A percentile compares a stretch with the other conserved stretches of the same genome.
Evolutionary conservation across 352 stramenopile genomes (phyloP).

Genomic region (Globisporangium nodosum): DNA sequence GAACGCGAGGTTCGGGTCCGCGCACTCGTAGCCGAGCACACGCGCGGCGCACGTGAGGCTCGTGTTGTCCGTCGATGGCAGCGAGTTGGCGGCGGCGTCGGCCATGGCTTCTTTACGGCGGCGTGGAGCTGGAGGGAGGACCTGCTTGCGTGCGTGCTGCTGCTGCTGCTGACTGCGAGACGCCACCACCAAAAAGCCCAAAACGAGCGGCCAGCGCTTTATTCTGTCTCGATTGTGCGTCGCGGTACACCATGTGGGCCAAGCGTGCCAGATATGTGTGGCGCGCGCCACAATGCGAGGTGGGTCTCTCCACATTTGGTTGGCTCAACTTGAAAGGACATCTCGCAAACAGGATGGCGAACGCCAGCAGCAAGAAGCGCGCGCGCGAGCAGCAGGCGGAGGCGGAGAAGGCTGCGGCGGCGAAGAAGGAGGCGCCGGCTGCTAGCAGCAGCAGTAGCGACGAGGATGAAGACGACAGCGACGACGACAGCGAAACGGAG

Average conservation of each 20-base stretch:
- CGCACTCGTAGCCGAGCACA: slow-evolving; percentile 79
- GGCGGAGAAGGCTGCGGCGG: background rate
- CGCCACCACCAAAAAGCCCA: slow-evolving; percentile 13
- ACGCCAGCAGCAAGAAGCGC: slow-evolving; percentile 26
- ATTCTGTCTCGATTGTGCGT: background rate
- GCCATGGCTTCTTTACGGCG: slow-evolving; percentile 17
- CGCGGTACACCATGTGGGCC: background rate
- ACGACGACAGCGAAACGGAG: slow-evolving; percentile 52
- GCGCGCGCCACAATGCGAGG: background rate
- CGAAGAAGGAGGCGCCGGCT: slow-evolving; percentile 2
- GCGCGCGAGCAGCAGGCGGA: slow-evolving; percentile 18
- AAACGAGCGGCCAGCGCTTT: slow-evolving; percentile 6
- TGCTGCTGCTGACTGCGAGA: slow-evolving; percentile 2
- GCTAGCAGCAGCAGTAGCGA: slow-evolving; percentile 16
- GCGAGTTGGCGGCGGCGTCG: slow-evolving; percentile 42
- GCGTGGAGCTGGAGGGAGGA: background rate
- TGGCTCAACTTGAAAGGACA: slow-evolving; percentile 9
- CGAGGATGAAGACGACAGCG: slow-evolving; percentile 12
- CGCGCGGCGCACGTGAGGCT: slow-evolving; percentile 82
- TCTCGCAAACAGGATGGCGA: background rate
- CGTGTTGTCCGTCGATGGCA: slow-evolving; percentile 84
- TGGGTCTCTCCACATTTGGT: background rate
- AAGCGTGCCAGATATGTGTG: background rate
- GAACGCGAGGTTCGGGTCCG: slow-evolving; percentile 79
- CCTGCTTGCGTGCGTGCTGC: slow-evolving; percentile 5